Evolutionary conservation across 2,329 filamentous ascomycete genomes (phyloP).

Genomic region (Phialemoniopsis sp.): DNA sequence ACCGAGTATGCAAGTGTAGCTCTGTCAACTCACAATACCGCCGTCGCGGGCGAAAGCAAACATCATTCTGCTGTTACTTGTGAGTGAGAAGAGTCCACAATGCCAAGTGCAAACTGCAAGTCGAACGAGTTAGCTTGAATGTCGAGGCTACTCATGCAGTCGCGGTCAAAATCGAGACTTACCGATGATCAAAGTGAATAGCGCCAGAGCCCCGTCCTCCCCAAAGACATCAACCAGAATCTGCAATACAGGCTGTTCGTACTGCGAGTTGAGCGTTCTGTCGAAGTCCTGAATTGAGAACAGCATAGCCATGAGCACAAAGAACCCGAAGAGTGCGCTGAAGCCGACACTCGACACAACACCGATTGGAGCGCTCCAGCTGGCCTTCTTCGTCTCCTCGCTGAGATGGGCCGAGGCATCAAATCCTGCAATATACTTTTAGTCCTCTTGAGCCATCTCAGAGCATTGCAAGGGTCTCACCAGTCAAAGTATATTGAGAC

Average conservation of each 20-base stretch:
- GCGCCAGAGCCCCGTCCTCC: conserved; percentile 46
- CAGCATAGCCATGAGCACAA: conserved; percentile 51
- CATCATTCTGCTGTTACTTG: conserved; percentile 55
- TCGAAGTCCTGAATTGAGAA: conserved; percentile 57
- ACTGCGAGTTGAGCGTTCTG: conserved; percentile 34
- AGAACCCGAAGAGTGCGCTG: conserved; percentile 54
- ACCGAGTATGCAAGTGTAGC: background rate
- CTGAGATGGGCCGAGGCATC: conserved; percentile 53
- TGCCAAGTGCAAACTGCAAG: conserved; percentile 52
- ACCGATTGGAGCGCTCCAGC: conserved; percentile 53
- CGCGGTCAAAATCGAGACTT: conserved; percentile 9
- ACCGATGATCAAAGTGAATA: conserved; percentile 50
- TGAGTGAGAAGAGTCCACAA: conserved; percentile 55
- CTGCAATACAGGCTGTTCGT: conserved; percentile 51
- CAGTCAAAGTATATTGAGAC: conserved; percentile 40
- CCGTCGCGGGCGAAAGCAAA: conserved; percentile 53
- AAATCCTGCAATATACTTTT: conserved; percentile 31
- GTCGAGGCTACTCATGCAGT: background rate
- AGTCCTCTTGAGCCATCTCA: too few relatives aligned
- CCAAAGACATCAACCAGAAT: conserved; percentile 55
- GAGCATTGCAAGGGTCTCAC: too few relatives aligned
- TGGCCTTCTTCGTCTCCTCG: conserved; percentile 53
- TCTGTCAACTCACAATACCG: conserved; percentile 33
- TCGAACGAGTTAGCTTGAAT: conserved; percentile 1
- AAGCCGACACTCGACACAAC: conserved; percentile 53